A percentile compares a stretch with the other conserved stretches of the same genome.
phyloP scores from a whole-genome alignment of 768 basidiomycete species.

The Tricholoma flavovirens region DNA sequence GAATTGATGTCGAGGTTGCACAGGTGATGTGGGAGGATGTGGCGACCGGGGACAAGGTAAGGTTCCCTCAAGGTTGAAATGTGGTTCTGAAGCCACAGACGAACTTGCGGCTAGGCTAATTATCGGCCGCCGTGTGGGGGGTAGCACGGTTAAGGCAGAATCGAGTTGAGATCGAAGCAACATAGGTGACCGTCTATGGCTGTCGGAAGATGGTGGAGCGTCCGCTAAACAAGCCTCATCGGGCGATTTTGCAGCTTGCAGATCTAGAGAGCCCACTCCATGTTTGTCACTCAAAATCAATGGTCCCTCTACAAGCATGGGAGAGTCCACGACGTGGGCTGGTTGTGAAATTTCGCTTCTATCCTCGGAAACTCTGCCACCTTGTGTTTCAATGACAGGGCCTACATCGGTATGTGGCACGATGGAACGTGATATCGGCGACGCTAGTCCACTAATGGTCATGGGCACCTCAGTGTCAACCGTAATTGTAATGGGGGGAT shows the following conservation, averaged over 20 bases:
- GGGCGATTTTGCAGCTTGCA: not conserved
- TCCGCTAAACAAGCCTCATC: not conserved
- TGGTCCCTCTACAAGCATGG: not conserved
- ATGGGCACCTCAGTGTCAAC: not conserved
- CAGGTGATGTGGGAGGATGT: slow-evolving; percentile 9
- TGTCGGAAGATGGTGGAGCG: not conserved
- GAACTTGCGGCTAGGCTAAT: slow-evolving; percentile 8
- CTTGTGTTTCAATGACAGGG: not conserved
- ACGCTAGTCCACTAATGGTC: not conserved
- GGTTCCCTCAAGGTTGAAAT: slow-evolving; percentile 9
- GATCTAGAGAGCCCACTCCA: not conserved
- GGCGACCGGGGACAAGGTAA: slow-evolving; percentile 5
- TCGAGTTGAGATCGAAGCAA: not conserved
- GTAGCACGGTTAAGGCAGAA: not conserved
- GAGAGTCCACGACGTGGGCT: not conserved
- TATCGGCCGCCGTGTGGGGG: slow-evolving; percentile 6
- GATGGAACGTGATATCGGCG: not conserved
- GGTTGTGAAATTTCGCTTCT: not conserved
- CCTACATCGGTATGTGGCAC: not conserved
- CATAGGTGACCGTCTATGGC: not conserved
- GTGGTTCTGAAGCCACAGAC: slow-evolving; percentile 2
- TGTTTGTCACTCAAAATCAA: not conserved
- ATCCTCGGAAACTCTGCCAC: not conserved
- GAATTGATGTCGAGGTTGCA: slow-evolving; percentile 32
- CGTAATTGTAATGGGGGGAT: not conserved